These are phyloP conservation scores for Diutina siamensis DNA, from an alignment of 1,139 yeast species.

Conservation along the genomic window DNA sequence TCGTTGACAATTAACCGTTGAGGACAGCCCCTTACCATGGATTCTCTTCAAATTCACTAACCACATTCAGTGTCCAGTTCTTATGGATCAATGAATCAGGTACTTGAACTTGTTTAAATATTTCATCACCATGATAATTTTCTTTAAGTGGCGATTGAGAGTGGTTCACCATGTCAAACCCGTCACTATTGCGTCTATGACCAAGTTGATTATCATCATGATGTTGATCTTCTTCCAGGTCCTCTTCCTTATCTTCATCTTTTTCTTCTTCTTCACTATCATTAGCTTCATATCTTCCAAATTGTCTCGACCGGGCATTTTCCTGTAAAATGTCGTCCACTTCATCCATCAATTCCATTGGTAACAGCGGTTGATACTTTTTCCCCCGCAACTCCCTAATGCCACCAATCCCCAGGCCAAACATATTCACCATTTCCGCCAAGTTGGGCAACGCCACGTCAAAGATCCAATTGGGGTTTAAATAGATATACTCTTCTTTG, in stretches of 20 bases:
- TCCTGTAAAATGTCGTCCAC: constrained; percentile 42
- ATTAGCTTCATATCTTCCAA: constrained; percentile 22
- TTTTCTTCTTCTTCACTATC: constrained; percentile 11
- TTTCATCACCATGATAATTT: constrained; percentile 33
- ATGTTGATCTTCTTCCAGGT: constrained; percentile 7
- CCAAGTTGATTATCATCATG: constrained; percentile 12
- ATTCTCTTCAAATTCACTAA: constrained; percentile 27
- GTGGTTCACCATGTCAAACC: not conserved
- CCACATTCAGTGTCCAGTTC: constrained; percentile 25
- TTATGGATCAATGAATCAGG: constrained; percentile 44
- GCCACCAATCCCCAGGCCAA: constrained; percentile 54
- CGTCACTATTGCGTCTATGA: constrained; percentile 7
- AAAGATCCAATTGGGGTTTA: constrained; percentile 38
- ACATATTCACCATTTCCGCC: constrained; percentile 45
- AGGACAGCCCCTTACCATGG: constrained; percentile 28
- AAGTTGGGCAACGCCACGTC: constrained; percentile 48
- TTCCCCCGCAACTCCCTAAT: constrained; percentile 32
- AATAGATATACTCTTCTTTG: constrained; percentile 31
- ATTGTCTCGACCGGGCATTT: constrained; percentile 23
- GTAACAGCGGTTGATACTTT: constrained; percentile 52
- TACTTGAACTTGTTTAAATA: constrained; percentile 38
- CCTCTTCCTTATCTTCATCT: not conserved
- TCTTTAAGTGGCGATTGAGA: constrained; percentile 7
- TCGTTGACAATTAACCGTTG: not conserved
- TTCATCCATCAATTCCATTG: constrained; percentile 47